These are phyloP conservation scores for Acanthamoeba royreba DNA, from an alignment of 208 protist species.

Conservation along the genomic window DNA sequence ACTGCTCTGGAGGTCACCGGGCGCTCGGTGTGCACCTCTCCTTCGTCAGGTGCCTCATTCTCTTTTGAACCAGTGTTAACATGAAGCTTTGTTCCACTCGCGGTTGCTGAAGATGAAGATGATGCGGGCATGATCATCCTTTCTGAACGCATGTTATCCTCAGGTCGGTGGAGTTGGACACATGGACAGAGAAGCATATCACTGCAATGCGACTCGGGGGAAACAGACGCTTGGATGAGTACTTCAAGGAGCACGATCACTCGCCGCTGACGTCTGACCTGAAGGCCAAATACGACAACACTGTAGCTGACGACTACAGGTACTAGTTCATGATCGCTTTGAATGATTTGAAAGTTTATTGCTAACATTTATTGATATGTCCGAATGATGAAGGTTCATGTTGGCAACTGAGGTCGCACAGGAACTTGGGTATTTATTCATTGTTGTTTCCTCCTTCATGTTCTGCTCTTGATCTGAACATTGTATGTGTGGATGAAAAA, in stretches of 20 bases:
- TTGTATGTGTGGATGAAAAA: neutral
- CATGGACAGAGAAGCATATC: neutral
- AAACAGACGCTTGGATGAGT: neutral
- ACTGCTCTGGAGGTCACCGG: constrained; percentile 71
- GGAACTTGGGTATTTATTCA: neutral
- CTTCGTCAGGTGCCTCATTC: constrained; percentile 60
- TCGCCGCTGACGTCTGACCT: neutral
- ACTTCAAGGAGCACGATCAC: neutral
- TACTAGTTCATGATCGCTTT: neutral
- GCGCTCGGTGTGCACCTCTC: constrained; percentile 69
- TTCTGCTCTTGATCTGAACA: neutral
- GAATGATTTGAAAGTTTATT: neutral
- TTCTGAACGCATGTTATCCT: too few relatives aligned
- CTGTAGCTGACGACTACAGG: neutral
- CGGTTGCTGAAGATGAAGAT: neutral
- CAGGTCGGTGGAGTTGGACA: neutral
- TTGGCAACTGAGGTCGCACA: neutral
- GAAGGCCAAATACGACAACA: neutral
- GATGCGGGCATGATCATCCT: too few relatives aligned
- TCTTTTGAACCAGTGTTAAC: neutral
- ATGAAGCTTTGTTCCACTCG: neutral
- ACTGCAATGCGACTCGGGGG: neutral
- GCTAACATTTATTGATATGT: neutral
- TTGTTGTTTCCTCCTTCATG: neutral
- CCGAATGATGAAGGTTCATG: neutral